Evolutionary conservation across 2,329 filamentous ascomycete species (phyloP).

Genomic region (Periconia sp.): DNA sequence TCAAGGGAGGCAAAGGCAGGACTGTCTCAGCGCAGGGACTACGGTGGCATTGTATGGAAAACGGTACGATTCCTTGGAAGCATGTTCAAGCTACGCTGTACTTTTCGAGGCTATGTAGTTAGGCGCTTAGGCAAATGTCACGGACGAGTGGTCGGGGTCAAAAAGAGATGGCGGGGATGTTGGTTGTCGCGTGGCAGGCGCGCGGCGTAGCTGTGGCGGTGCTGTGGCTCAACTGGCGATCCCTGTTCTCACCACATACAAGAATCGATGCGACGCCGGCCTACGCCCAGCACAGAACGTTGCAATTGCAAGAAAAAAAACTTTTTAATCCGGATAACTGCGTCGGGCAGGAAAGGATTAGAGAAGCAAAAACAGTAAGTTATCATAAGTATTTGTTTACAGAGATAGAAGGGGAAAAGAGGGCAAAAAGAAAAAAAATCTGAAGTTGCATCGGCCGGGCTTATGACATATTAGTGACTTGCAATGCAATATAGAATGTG

Average conservation of each 20-base stretch:
- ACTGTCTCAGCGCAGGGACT: no score
- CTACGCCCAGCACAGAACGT: no score
- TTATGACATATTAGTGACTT: not conserved
- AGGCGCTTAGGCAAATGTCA: constrained; percentile 14
- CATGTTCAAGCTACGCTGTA: not conserved
- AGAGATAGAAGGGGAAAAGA: no score
- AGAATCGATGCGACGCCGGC: no score
- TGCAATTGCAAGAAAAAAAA: no score
- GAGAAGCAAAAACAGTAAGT: no score
- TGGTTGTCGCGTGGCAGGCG: constrained; percentile 10
- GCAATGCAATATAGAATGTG: no score
- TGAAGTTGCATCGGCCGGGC: constrained; percentile 15
- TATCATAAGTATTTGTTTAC: no score
- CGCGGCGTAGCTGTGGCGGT: constrained; percentile 16
- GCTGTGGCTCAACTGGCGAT: constrained; percentile 1
- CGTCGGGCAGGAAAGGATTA: no score
- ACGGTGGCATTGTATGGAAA: constrained; percentile 6
- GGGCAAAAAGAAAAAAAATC: constrained; percentile 3
- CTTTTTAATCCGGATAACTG: no score
- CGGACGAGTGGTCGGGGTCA: not conserved
- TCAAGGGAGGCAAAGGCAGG: no score
- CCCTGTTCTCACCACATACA: no score
- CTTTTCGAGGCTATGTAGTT: constrained; percentile 20
- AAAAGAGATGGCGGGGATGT: constrained; percentile 20
- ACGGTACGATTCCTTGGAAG: not conserved